Evolutionary conservation across 2,329 filamentous ascomycete species (phyloP).

Genomic region (Nigrospora sphaerica): DNA sequence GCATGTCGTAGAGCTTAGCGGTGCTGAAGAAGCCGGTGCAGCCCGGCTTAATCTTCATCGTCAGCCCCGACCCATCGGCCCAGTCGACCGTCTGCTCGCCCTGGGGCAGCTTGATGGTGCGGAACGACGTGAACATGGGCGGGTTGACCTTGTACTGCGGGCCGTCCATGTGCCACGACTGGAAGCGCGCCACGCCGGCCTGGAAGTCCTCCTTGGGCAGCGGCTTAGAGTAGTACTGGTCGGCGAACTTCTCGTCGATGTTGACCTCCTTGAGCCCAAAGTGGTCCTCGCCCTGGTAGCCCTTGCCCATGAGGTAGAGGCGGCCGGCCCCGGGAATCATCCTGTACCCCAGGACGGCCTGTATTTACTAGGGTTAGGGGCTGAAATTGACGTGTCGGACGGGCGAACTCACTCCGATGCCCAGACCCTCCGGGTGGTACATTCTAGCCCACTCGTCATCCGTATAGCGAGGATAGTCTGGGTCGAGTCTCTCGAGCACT

Average conservation of each 20-base stretch:
- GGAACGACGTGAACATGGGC: slow-evolving; percentile 33
- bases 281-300: slow-evolving; percentile 34
- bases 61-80: slow-evolving; percentile 33
- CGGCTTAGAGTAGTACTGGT: slow-evolving; percentile 28
- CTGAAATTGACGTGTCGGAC: too few relatives aligned
- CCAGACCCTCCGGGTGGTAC: too few relatives aligned
- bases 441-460: too few relatives aligned
- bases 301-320: slow-evolving; percentile 36
- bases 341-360: too few relatives aligned
- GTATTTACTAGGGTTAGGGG: too few relatives aligned
- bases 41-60: slow-evolving; percentile 33
- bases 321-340: slow-evolving; percentile 33
- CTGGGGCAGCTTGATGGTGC: slow-evolving; percentile 28
- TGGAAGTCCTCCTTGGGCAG: slow-evolving; percentile 26
- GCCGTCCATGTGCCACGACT: slow-evolving; percentile 42
- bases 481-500: neutral
- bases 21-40: slow-evolving; percentile 36
- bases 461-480: too few relatives aligned
- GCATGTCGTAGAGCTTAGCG: slow-evolving; percentile 31
- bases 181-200: slow-evolving; percentile 34
- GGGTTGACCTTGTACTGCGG: slow-evolving; percentile 33
- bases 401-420: too few relatives aligned
- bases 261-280: slow-evolving; percentile 32
- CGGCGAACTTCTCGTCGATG: slow-evolving; percentile 19
- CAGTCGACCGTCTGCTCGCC: slow-evolving; percentile 28